Percentiles rank a stretch among this genome's conserved stretches.
phyloP scores from a whole-genome alignment of 345 rosid genomes.

The Aethionema arabicum region DNA sequence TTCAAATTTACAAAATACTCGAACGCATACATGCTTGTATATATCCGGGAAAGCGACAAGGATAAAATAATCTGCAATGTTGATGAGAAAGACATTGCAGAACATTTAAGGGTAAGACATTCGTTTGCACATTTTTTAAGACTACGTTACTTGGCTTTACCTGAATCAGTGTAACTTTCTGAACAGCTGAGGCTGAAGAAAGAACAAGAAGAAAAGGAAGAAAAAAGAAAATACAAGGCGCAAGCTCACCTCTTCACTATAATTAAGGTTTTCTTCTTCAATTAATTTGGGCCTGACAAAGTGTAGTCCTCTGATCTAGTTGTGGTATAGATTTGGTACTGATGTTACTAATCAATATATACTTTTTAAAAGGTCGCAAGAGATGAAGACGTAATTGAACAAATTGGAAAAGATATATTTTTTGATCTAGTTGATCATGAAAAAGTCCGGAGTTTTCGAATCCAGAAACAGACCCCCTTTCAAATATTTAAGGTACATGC shows the following conservation, averaged over 20 bases:
- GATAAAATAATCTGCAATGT: conserved; percentile 95
- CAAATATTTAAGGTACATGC: conserved; percentile 86
- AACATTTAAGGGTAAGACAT: conserved; percentile 92
- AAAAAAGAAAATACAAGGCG: conserved; percentile 84
- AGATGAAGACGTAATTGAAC: conserved; percentile 79
- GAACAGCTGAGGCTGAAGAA: conserved; percentile 85
- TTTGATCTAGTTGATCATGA: conserved; percentile 98
- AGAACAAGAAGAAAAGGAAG: conserved; percentile 95
- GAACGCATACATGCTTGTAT: conserved; percentile 99
- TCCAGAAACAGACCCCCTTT: conserved; percentile 81
- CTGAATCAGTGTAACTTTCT: conserved; percentile 27
- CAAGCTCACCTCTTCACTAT: conserved; percentile 89
- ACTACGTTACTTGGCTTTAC: conserved; percentile 23
- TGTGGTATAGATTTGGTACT: conserved; percentile 16
- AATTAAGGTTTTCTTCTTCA: conserved; percentile 58
- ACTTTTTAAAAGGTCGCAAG: conserved; percentile 68
- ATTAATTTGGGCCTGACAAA: conserved; percentile 6
- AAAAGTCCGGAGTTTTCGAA: conserved; percentile 85
- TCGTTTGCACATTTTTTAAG: too few species aligned
- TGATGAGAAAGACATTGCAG: conserved; percentile 96
- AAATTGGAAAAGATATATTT: conserved; percentile 86
- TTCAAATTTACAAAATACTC: conserved; percentile 91
- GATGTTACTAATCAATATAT: conserved; percentile 20
- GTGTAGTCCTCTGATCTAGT: too few species aligned
- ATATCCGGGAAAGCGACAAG: conserved; percentile 94